Evolutionary conservation across 768 basidiomycete genomes (phyloP).

Genomic region (Naganishia vaughanmartiniae): DNA sequence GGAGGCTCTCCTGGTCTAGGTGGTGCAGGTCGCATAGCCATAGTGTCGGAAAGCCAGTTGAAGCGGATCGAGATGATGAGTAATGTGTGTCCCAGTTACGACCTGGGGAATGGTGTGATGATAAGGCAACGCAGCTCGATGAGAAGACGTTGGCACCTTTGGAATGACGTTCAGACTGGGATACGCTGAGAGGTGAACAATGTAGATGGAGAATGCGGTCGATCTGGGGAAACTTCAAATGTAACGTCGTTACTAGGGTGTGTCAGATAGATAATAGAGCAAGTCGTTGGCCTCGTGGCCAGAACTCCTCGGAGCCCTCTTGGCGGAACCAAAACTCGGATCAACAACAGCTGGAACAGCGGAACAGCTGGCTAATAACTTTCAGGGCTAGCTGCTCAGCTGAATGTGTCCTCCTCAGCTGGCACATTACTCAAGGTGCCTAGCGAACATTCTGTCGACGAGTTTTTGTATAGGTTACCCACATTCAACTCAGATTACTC

Average conservation of each 20-base stretch:
- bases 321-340: neutral
- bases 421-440: neutral
- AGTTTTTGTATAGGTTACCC: no score
- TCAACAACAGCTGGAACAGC: no score
- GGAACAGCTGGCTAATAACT: no score
- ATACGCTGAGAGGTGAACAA: neutral
- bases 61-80: neutral
- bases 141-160: neutral
- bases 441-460: no score
- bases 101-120: neutral
- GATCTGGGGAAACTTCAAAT: neutral
- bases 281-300: neutral
- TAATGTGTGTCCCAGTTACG: neutral
- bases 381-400: neutral
- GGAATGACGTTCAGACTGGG: neutral
- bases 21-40: conserved; percentile 50
- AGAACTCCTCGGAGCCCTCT: neutral
- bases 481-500: no score
- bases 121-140: neutral
- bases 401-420: neutral
- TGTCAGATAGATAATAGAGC: neutral
- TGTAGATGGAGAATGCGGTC: neutral
- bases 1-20: conserved; percentile 25
- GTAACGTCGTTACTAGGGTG: neutral
- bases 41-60: conserved; percentile 10